These are phyloP conservation scores for Maudiozyma humilis DNA, from an alignment of 1,139 yeast genomes.

Conservation along the genomic window DNA sequence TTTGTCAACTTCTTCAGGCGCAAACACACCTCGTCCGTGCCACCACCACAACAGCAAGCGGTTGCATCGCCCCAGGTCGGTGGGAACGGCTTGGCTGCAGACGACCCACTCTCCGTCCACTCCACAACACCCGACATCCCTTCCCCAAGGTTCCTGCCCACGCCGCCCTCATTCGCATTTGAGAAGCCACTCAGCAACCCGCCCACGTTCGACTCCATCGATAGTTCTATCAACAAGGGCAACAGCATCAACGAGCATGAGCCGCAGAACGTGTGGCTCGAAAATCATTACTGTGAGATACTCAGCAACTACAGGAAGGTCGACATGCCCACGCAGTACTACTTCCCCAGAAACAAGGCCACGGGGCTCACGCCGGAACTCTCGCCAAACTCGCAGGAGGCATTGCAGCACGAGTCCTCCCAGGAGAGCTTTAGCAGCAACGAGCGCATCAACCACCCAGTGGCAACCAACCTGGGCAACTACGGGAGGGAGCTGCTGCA, in stretches of 20 bases:
- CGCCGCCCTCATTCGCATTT: not conserved
- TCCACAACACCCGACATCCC: not conserved
- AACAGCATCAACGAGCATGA: not conserved
- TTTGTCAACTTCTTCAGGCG: conserved; percentile 18
- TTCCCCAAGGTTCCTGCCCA: not conserved
- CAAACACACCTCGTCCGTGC: conserved; percentile 9
- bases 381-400: not conserved
- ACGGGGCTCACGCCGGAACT: not conserved
- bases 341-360: conserved; percentile 9
- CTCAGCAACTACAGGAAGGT: conserved; percentile 18
- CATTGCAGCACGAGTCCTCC: not conserved
- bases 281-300: conserved; percentile 15
- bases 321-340: conserved; percentile 16
- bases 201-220: not conserved
- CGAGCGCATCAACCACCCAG: conserved; percentile 1
- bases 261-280: conserved; percentile 16
- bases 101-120: too few species aligned
- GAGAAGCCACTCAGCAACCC: not conserved
- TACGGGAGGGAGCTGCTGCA: conserved; percentile 7
- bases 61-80: too few species aligned
- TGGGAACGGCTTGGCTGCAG: too few species aligned
- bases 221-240: not conserved
- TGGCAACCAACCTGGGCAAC: not conserved
- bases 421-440: conserved; percentile 1
- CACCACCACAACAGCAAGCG: not conserved